A percentile compares a stretch with the other conserved stretches of the same genome.
phyloP scores from a whole-genome alignment of 179 eudicot species.

The Amaranthus tricolor region DNA sequence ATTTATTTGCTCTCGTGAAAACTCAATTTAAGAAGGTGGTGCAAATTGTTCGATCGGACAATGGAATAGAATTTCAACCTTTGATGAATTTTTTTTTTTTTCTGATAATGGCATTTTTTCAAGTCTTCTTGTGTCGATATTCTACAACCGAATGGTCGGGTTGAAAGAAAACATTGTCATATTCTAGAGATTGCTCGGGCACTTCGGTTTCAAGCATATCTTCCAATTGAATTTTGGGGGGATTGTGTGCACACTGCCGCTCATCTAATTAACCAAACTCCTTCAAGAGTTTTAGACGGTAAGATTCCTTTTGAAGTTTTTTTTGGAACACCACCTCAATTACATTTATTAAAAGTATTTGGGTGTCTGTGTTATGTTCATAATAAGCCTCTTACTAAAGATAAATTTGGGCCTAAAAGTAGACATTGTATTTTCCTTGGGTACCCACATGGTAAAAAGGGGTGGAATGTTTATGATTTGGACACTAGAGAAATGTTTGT shows the following conservation, averaged over 20 bases:
- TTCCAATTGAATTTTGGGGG: not conserved
- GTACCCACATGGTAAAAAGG: not conserved
- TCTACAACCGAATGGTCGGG: not conserved
- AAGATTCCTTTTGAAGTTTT: not conserved
- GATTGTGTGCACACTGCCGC: not conserved
- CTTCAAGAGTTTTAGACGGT: not conserved
- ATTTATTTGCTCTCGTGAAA: not conserved
- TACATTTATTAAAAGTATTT: not conserved
- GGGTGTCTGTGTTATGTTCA: not conserved
- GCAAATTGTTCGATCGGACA: not conserved
- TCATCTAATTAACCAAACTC: not conserved
- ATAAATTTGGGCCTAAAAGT: not conserved
- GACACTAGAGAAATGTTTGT: not conserved
- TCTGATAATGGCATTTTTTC: not conserved
- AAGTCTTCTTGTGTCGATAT: not conserved
- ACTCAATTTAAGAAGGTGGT: not conserved
- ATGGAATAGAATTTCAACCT: not conserved
- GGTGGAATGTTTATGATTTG: not conserved
- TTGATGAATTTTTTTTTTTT: not conserved
- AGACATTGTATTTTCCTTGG: not conserved
- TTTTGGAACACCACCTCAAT: not conserved
- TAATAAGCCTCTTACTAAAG: not conserved
- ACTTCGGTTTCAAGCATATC: not conserved
- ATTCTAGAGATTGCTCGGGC: too few species aligned
- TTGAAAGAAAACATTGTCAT: not conserved